Evolutionary conservation across 768 basidiomycete species (phyloP).

Genomic region (Calvatia gigantea): DNA sequence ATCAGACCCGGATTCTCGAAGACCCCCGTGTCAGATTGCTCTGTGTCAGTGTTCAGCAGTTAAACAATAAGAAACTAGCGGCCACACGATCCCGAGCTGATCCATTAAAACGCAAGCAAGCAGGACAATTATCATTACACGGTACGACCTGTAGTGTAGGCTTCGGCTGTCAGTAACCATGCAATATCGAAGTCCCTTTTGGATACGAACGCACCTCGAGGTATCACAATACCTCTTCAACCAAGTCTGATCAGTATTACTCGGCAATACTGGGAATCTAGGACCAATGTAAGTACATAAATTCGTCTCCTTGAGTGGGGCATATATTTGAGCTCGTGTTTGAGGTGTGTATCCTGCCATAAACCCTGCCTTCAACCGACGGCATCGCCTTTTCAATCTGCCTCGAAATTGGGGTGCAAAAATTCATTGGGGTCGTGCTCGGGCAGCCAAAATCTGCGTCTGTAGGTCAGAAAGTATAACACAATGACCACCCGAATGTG

Average conservation of each 20-base stretch:
- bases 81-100: background rate
- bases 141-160: background rate
- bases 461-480: background rate
- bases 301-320: slow-evolving; percentile 26
- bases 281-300: background rate
- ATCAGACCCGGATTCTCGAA: background rate
- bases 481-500: slow-evolving; percentile 28
- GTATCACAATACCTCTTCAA: background rate
- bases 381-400: no score
- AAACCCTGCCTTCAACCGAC: slow-evolving; percentile 30
- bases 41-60: background rate
- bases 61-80: background rate
- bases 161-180: background rate
- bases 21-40: background rate
- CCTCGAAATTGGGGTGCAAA: slow-evolving; percentile 28
- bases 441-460: no score
- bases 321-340: slow-evolving; percentile 26
- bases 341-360: slow-evolving; percentile 27
- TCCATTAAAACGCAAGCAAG: background rate
- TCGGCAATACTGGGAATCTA: background rate
- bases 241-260: background rate
- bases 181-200: background rate
- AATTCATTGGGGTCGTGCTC: no score
- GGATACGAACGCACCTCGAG: background rate
- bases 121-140: background rate